Evolutionary conservation across 1,284 basidiomycete genomes (phyloP), one percentile per base, ranked within the genome.

Genomic region (Pseudozyma tsukubaensis): DNA sequence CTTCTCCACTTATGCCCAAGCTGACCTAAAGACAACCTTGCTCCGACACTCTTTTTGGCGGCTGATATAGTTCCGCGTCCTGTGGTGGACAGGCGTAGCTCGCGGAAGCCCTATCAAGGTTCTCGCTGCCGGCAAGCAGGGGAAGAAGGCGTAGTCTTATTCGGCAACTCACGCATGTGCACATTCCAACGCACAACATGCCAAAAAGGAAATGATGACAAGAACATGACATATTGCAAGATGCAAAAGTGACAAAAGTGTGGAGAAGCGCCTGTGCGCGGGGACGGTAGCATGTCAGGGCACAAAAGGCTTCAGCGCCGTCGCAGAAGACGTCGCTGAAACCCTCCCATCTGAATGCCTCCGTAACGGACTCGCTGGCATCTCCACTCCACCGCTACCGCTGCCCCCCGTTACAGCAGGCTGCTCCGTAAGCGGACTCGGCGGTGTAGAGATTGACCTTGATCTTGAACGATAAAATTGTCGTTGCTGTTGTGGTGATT

Each of bases 21-120:
- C 37, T 12, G 12, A n/a, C 37, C 16, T 8, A 4, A n/a, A 39
- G 4, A 13, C 12, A 42, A 11, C 45, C 39, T 51, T 13, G 6
- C 24, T 29, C 19, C 18, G 13, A 51, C 13, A 51, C n/a, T 13
- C 16, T 16, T 18, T 10, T 12, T 40, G 36, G 16, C 42, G 10
- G 19, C n/a, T 34, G 14, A 13, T 3, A 37, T 48, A 72, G 70
- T 75, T 71, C 60, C 63, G 72, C 29, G 68, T 52, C 7, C n/a
- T 71, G 40, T 76, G 72, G 72, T 75, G 72, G 68, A 56, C 29
- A 19, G 72, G 72, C 21, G 54, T 75, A n/a, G 67, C 67, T 14
- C 42, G 72, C 24, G 67, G 63, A 2, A 71, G 62, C 19, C 63
- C 72, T 5, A 52, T 65, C 58, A 58, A 43, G 6, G 37, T 29